These are phyloP conservation scores for Neurospora sp. DNA, from an alignment of 495 filamentous ascomycete species.

Conservation along the genomic window DNA sequence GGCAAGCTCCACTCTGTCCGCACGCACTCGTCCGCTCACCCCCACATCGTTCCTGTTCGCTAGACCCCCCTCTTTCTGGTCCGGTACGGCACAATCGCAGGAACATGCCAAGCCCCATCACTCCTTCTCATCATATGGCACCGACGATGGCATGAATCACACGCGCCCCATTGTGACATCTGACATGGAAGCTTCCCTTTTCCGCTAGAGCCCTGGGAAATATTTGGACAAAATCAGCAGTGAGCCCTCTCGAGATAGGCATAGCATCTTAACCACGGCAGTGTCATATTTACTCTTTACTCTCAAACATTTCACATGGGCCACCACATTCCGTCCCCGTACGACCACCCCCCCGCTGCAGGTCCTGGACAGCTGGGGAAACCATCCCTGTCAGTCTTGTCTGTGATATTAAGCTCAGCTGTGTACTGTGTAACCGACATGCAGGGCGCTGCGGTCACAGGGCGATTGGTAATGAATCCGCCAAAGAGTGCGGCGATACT, in stretches of 20 bases:
- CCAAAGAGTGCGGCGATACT: background rate
- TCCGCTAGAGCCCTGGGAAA: background rate
- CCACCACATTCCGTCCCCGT: background rate
- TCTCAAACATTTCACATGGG: background rate
- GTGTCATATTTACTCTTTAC: background rate
- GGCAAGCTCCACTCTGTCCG: background rate
- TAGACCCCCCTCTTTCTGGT: no score
- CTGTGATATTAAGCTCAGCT: background rate
- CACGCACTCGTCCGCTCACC: background rate
- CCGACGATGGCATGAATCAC: background rate
- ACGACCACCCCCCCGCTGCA: background rate
- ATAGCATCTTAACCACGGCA: background rate
- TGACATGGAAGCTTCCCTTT: background rate
- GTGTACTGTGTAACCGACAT: slow-evolving; percentile 1
- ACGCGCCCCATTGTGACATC: background rate
- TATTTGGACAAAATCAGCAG: no score
- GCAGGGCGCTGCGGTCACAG: slow-evolving; percentile 14
- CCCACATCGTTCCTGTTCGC: background rate
- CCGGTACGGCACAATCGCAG: background rate
- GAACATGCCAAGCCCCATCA: background rate
- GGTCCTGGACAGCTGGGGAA: background rate
- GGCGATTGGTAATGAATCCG: background rate
- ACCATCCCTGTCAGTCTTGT: background rate
- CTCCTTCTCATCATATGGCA: background rate
- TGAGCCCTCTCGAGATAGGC: background rate